Percentiles rank a stretch among this genome's conserved stretches.
These are phyloP conservation scores for Lagenidium sp. DNA, from an alignment of 352 stramenopile species.

Conservation along the genomic window DNA sequence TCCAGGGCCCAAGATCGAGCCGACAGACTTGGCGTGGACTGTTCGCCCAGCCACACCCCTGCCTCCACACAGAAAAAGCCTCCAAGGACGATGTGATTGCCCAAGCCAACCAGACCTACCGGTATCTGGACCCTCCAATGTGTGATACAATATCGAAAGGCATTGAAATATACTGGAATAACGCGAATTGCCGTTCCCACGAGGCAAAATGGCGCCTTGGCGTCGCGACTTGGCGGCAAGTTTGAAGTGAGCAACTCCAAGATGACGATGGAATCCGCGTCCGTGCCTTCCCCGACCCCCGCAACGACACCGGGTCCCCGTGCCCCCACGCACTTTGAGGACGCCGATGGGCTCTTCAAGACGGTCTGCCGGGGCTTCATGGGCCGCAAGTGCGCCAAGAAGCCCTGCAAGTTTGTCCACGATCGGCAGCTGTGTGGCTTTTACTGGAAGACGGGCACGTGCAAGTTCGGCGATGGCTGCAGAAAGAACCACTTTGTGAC, in stretches of 20 bases:
- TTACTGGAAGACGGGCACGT: slow-evolving; percentile 39
- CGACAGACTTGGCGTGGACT: too few relatives aligned
- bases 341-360: slow-evolving; percentile 48
- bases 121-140: too few relatives aligned
- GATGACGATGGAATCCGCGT: too few relatives aligned
- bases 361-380: slow-evolving; percentile 53
- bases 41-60: too few relatives aligned
- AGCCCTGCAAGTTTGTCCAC: slow-evolving; percentile 37
- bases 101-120: too few relatives aligned
- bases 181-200: too few relatives aligned
- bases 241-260: not conserved
- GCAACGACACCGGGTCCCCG: slow-evolving; percentile 5
- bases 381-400: slow-evolving; percentile 17
- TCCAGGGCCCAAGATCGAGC: not conserved
- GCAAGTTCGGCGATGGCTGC: slow-evolving; percentile 48
- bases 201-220: too few relatives aligned
- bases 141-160: too few relatives aligned
- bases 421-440: slow-evolving; percentile 34
- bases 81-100: too few relatives aligned
- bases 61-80: too few relatives aligned
- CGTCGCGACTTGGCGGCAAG: too few relatives aligned
- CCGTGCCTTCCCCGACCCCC: not conserved
- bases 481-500: slow-evolving; percentile 51
- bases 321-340: slow-evolving; percentile 26
- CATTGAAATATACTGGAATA: too few relatives aligned